phyloP scores from a whole-genome alignment of 2,329 filamentous ascomycete species.

The Epichloe brachyelytri region DNA sequence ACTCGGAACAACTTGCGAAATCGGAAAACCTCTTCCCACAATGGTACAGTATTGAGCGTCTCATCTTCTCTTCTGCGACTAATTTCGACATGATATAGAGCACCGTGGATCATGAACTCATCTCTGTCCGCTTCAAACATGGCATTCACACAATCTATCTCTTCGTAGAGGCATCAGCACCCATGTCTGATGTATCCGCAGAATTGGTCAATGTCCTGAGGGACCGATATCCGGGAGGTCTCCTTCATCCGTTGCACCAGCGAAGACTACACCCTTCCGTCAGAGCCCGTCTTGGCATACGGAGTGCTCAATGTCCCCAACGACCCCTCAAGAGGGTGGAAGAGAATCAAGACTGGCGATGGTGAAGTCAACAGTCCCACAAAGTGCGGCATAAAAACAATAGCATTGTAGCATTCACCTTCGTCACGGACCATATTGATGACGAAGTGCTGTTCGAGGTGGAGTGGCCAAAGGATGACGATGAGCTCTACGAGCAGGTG shows the following conservation, averaged over 20 bases:
- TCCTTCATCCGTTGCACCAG: conserved; percentile 24
- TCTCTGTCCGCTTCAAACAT: conserved; percentile 61
- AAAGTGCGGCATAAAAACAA: conserved; percentile 33
- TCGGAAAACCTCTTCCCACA: neutral
- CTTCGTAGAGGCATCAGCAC: conserved; percentile 44
- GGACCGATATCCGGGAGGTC: conserved; percentile 42
- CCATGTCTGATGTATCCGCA: conserved; percentile 43
- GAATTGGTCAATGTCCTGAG: conserved; percentile 45
- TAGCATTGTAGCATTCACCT: conserved; percentile 35
- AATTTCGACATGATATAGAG: neutral
- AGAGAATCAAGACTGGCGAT: conserved; percentile 25
- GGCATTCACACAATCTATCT: conserved; percentile 59
- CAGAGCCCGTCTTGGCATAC: conserved; percentile 30
- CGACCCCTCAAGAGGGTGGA: conserved; percentile 38
- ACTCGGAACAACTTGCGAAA: neutral
- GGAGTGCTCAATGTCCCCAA: conserved; percentile 30
- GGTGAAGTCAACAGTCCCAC: conserved; percentile 25
- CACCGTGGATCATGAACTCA: conserved; percentile 32
- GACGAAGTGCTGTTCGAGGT: conserved; percentile 31
- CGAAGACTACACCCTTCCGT: conserved; percentile 27
- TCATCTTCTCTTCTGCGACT: neutral
- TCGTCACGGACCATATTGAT: conserved; percentile 27
- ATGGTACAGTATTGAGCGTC: neutral
- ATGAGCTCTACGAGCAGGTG: conserved; percentile 19
- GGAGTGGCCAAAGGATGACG: conserved; percentile 31